Conservation (phyloP, 2,329 filamentous ascomycete species). For the Coniochaeta pulveracea region DNA sequence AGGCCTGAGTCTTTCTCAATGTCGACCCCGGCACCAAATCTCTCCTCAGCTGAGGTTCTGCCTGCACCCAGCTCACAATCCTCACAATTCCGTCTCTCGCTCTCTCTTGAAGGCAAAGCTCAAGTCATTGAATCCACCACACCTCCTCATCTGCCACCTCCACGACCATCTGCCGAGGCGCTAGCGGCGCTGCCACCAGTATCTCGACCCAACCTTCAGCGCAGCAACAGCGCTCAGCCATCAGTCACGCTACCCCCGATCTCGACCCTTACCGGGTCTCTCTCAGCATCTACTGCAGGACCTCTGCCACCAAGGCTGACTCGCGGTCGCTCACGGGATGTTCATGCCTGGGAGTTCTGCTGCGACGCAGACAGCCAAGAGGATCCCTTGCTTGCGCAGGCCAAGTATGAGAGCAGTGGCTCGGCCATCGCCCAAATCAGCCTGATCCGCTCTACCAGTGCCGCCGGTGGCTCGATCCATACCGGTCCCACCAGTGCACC, state of each 20-base stretch:
- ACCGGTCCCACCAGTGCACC: slow-evolving; percentile 19
- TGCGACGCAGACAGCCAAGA: slow-evolving; percentile 68
- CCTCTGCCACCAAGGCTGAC: slow-evolving; percentile 41
- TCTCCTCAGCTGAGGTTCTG: slow-evolving; percentile 22
- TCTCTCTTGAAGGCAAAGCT: slow-evolving; percentile 85
- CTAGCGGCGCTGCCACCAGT: slow-evolving; percentile 34
- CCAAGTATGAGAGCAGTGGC: slow-evolving; percentile 67
- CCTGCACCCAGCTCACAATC: slow-evolving; percentile 27
- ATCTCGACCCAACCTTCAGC: slow-evolving; percentile 44
- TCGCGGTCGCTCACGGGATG: slow-evolving; percentile 73
- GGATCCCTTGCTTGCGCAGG: slow-evolving; percentile 67
- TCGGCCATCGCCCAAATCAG: slow-evolving; percentile 75
- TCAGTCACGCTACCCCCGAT: slow-evolving; percentile 47
- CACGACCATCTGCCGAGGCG: slow-evolving; percentile 32
- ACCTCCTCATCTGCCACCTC: slow-evolving; percentile 50
- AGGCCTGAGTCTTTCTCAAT: slow-evolving; percentile 33
- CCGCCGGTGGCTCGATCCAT: slow-evolving; percentile 28
- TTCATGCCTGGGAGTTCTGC: slow-evolving; percentile 83
- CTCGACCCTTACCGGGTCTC: slow-evolving; percentile 35
- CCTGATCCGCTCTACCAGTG: slow-evolving; percentile 62
- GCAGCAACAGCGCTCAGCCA: slow-evolving; percentile 59
- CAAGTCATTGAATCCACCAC: slow-evolving; percentile 62
- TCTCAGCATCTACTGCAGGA: slow-evolving; percentile 20
- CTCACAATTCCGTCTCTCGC: slow-evolving; percentile 63
- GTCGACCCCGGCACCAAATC: slow-evolving; percentile 24